These are phyloP conservation scores for Anthracocystis panici-leucophaei DNA, from an alignment of 1,284 basidiomycete genomes.

Conservation along the genomic window DNA sequence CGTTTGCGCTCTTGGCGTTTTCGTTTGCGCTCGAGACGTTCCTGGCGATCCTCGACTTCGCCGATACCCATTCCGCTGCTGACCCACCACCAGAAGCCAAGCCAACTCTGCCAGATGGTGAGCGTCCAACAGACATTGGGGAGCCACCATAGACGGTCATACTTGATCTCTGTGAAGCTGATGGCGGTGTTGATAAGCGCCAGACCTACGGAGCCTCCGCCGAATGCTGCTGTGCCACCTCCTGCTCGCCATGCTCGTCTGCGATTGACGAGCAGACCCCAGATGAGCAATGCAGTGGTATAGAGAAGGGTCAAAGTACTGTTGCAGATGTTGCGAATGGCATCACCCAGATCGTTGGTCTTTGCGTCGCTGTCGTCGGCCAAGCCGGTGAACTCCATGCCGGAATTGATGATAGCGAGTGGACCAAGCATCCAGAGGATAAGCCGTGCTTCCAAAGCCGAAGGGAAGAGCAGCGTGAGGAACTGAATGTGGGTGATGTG, in stretches of 20 bases:
- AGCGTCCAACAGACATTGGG: slow-evolving; percentile 65
- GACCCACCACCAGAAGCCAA: slow-evolving; percentile 70
- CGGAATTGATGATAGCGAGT: slow-evolving; percentile 84
- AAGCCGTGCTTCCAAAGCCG: slow-evolving; percentile 86
- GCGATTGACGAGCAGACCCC: slow-evolving; percentile 91
- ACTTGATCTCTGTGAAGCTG: slow-evolving; percentile 67
- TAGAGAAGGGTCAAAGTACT: slow-evolving; percentile 94
- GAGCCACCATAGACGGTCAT: slow-evolving; percentile 68
- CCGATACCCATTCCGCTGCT: slow-evolving; percentile 69
- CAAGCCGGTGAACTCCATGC: slow-evolving; percentile 86
- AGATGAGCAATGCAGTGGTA: slow-evolving; percentile 87
- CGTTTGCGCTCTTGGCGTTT: slow-evolving; percentile 54
- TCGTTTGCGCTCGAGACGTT: slow-evolving; percentile 49
- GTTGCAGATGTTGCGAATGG: slow-evolving; percentile 93
- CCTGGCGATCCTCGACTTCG: slow-evolving; percentile 68
- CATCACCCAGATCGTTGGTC: slow-evolving; percentile 78
- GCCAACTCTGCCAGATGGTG: slow-evolving; percentile 69
- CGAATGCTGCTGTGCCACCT: slow-evolving; percentile 94
- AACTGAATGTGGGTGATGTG: slow-evolving; percentile 98
- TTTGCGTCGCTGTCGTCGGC: slow-evolving; percentile 69
- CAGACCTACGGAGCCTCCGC: slow-evolving; percentile 71
- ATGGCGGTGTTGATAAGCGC: slow-evolving; percentile 65
- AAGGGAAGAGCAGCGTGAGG: slow-evolving; percentile 93
- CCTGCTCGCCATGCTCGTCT: slow-evolving; percentile 88
- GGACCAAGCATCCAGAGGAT: slow-evolving; percentile 90